phyloP scores from a whole-genome alignment of 2,329 filamentous ascomycete species.

The Fusarium miscanthi region DNA sequence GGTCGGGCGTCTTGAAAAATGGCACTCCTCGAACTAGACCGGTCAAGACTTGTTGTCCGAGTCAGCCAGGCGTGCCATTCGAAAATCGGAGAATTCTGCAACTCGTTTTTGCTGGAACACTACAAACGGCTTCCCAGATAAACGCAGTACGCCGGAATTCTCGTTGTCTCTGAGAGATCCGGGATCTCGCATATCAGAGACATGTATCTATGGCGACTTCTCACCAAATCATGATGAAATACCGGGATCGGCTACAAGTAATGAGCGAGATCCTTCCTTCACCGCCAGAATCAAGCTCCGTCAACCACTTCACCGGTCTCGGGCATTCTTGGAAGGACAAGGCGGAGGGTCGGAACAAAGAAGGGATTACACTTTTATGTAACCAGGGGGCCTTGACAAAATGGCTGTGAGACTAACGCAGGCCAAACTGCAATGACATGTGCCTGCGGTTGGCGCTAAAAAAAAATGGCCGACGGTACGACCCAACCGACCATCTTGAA shows the following conservation, averaged over 20 bases:
- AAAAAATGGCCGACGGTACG: slow-evolving; percentile 31
- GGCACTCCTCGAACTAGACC: slow-evolving; percentile 32
- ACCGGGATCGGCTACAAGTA: neutral
- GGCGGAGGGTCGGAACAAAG: slow-evolving; percentile 10
- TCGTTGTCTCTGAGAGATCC: neutral
- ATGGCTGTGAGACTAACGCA: slow-evolving; percentile 32
- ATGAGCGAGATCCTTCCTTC: slow-evolving; percentile 3
- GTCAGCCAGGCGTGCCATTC: slow-evolving; percentile 18
- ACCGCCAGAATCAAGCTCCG: slow-evolving; percentile 22
- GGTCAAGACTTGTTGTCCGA: slow-evolving; percentile 21
- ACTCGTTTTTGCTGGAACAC: neutral
- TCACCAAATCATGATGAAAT: slow-evolving; percentile 18
- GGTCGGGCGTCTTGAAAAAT: slow-evolving; percentile 30
- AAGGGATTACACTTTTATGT: slow-evolving; percentile 14
- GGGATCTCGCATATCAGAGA: neutral
- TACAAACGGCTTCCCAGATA: neutral
- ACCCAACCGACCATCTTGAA: neutral
- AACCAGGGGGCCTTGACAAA: slow-evolving; percentile 23
- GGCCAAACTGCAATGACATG: slow-evolving; percentile 30
- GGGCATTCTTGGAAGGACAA: slow-evolving; percentile 6
- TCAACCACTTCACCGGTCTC: slow-evolving; percentile 7
- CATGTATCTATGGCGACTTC: slow-evolving; percentile 16
- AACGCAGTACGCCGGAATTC: neutral
- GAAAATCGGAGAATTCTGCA: slow-evolving; percentile 5
- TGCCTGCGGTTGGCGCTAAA: slow-evolving; percentile 32